Percentiles rank a stretch among this genome's conserved stretches.
phyloP scores from a whole-genome alignment of 495 filamentous ascomycete species.

The Pseudoneurospora amorphoporcata region DNA sequence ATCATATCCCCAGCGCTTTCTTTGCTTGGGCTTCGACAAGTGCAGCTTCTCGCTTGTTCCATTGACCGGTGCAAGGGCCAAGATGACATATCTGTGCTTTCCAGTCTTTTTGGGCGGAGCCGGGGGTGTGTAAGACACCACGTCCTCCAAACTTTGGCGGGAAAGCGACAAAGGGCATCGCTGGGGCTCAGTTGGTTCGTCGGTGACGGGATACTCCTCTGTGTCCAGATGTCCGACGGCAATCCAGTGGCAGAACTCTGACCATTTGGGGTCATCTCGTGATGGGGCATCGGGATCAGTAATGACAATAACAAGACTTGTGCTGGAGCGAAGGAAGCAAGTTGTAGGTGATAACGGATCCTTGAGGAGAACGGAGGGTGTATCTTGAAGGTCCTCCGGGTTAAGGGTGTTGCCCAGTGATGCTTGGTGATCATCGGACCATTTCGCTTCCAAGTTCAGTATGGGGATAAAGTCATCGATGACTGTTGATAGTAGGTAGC shows the following conservation, averaged over 20 bases:
- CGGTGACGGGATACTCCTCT: background rate
- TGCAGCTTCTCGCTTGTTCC: slow-evolving; percentile 28
- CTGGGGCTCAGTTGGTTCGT: background rate
- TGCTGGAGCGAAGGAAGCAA: background rate
- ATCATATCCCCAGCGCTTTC: slow-evolving; percentile 51
- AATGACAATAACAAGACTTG: slow-evolving; percentile 36
- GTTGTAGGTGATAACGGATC: slow-evolving; percentile 8
- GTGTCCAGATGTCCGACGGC: slow-evolving; percentile 22
- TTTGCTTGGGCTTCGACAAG: slow-evolving; percentile 43
- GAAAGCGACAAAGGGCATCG: slow-evolving; percentile 2
- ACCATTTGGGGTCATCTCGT: slow-evolving; percentile 51
- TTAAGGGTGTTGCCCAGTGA: slow-evolving; percentile 53
- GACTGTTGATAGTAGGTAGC: slow-evolving; percentile 27
- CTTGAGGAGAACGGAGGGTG: slow-evolving; percentile 35
- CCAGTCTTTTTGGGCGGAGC: slow-evolving; percentile 54
- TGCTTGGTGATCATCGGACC: slow-evolving; percentile 34
- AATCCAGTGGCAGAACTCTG: slow-evolving; percentile 69
- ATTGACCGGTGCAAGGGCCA: slow-evolving; percentile 40
- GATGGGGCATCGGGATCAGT: slow-evolving; percentile 66
- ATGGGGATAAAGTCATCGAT: slow-evolving; percentile 53
- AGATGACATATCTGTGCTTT: slow-evolving; percentile 59
- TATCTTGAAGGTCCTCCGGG: slow-evolving; percentile 37
- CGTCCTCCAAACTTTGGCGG: slow-evolving; percentile 25
- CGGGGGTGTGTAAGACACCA: slow-evolving; percentile 51
- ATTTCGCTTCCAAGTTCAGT: slow-evolving; percentile 40